Base-by-base conservation (phyloP, 108 stramenopile genomes). In the Cyclotella sp. region DNA sequence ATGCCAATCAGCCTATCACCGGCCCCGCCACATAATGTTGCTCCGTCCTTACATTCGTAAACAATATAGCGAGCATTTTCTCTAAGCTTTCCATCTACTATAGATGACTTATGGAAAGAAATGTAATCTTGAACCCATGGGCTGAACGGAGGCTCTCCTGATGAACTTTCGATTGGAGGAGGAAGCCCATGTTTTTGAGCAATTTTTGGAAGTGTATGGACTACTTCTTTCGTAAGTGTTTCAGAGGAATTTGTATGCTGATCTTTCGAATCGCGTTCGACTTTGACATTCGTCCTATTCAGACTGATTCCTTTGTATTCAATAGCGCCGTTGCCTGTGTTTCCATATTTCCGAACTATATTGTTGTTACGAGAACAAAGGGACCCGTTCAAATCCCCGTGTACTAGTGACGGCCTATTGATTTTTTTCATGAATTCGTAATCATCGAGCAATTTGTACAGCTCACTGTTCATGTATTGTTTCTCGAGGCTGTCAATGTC, bases 111-210 rank as follows among this genome's bases (percentile, higher is more conserved):
- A 19, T 62, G 60, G 24, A 62, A 62, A 24, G 29, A 18, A n/a
- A 62, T 62, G 39, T 62, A 62, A 12, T 62, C 60, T 11, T 62
- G 30, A 34, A 62, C 60, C 60, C 60, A 62, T 18, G 60, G 60
- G 39, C 60, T 62, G 60, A 62, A 62, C 24, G 47, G 9, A 16
- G 9, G 47, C 2, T 49, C 47, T 34, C 6, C 4, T 49, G 47
- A 16, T 49, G 9, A 34, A 34, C 34, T 34, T 34, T 34, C 34
- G 6, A 34, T 34, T 6, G 34, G 34, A 34, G n/a, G n/a, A n/a
- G n/a, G n/a, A n/a, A n/a, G n/a, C n/a, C n/a, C n/a, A n/a, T n/a
- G n/a, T n/a, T n/a, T n/a, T n/a, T n/a, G n/a, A n/a, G n/a, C n/a
- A n/a, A n/a, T n/a, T n/a, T n/a, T n/a, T n/a, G n/a, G n/a, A n/a